Evolutionary conservation across 495 filamentous ascomycete species (phyloP).

Genomic region (Aspergillus campestris): DNA sequence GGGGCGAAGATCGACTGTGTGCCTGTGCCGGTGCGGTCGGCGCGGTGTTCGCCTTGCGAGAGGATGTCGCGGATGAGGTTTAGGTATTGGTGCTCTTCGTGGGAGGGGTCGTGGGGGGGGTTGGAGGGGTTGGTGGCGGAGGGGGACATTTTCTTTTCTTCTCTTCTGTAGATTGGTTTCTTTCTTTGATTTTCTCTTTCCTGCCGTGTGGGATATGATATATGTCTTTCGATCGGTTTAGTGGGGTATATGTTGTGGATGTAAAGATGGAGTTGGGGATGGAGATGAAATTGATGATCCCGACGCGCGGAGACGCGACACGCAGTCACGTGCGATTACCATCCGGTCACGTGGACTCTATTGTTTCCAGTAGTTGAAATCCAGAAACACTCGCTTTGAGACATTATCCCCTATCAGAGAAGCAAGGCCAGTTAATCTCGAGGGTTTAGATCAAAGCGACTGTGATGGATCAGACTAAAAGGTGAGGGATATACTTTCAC

Average conservation of each 20-base stretch:
- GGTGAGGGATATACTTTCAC: no score
- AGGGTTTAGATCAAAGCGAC: no score
- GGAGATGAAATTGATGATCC: not conserved
- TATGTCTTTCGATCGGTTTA: no score
- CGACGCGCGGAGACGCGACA: conserved; percentile 19
- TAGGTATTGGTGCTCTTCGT: conserved; percentile 74
- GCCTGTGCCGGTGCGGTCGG: conserved; percentile 87
- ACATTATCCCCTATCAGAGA: no score
- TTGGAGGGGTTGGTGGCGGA: conserved; percentile 15
- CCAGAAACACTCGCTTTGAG: no score
- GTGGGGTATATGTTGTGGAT: not conserved
- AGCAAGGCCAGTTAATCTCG: no score
- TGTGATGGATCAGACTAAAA: no score
- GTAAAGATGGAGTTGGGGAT: not conserved
- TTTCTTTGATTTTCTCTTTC: not conserved
- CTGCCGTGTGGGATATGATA: no score
- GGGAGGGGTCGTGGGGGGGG: conserved; percentile 21
- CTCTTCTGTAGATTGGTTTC: not conserved
- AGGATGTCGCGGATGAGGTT: conserved; percentile 70
- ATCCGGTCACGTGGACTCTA: no score
- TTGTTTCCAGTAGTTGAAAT: no score
- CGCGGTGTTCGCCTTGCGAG: conserved; percentile 65
- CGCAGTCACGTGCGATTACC: conserved; percentile 15
- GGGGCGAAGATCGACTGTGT: conserved; percentile 86
- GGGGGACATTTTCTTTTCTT: conserved; percentile 1